Evolutionary conservation across 495 filamentous ascomycete species (phyloP).

Genomic region (Geoglossum glabrum): DNA sequence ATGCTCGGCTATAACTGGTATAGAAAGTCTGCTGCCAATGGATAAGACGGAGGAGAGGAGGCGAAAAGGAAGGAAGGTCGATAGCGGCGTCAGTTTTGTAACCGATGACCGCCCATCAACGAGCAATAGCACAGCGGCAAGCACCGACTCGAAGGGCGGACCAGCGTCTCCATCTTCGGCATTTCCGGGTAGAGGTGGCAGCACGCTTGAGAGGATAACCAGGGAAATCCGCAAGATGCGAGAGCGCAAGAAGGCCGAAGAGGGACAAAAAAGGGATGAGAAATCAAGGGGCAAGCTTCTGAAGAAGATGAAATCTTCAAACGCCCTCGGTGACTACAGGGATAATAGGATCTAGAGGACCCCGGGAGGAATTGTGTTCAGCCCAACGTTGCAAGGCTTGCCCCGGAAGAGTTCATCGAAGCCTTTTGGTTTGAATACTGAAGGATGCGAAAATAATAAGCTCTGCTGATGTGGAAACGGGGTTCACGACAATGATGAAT

Average conservation of each 20-base stretch:
- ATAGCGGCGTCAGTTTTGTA: conserved; percentile 44
- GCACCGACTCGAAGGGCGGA: conserved; percentile 20
- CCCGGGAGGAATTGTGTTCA: background rate
- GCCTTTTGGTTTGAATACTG: too few relatives aligned
- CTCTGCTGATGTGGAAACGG: background rate
- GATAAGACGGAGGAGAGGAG: conserved; percentile 13
- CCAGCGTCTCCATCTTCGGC: conserved; percentile 19
- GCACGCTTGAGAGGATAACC: conserved; percentile 36
- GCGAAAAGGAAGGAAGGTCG: conserved; percentile 32
- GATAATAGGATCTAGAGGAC: background rate
- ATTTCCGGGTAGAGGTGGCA: conserved; percentile 21
- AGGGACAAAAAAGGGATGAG: conserved; percentile 9
- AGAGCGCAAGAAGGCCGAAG: conserved; percentile 11
- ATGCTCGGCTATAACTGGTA: conserved; percentile 29
- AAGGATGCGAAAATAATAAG: background rate
- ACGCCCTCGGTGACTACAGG: conserved; percentile 12
- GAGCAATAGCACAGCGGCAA: conserved; percentile 16
- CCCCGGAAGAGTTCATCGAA: background rate
- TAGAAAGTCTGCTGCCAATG: conserved; percentile 22
- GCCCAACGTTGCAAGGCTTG: background rate
- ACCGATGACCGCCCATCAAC: conserved; percentile 21
- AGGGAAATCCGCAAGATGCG: conserved; percentile 32
- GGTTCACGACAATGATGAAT: background rate
- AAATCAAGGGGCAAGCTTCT: conserved; percentile 9
- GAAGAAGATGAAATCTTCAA: conserved; percentile 20